Evolutionary conservation across 768 basidiomycete species (phyloP), one percentile per base, ranked within the genome.

Genomic region (Phanerochaete carnosa): DNA sequence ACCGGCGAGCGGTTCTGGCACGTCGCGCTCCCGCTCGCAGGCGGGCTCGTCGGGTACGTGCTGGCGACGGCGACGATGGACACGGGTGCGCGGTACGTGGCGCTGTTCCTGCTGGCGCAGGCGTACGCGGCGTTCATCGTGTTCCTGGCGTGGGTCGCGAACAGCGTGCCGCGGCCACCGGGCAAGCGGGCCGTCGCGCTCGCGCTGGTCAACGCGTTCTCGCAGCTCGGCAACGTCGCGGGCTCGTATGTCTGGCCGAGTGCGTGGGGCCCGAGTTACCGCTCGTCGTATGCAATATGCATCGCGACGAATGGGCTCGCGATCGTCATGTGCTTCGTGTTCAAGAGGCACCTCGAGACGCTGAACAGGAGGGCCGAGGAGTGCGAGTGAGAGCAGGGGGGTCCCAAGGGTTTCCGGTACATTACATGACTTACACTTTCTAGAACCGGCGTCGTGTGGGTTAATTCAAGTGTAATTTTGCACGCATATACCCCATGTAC

Each of bases 121-220:
- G 83, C 83, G 2, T 90, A 88, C 66, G 78, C 86, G 1, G 90
- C 83, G 5, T 89, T 88, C 70, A 81, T 90, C 61, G 79, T 82
- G 58, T 84, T 89, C 65, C 75, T 74, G 68, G 73, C 78, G 3
- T 81, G 80, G 83, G 75, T 80, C 55, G 79, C 78, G 55, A 82
- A 79, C 63, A 78, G 79, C 16, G 77, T 96, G 73, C 84, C 91
- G 33, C 83, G 84, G 16, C 86, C 94, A 32, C 81, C 92, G 4
- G 85, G 87, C 19, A 95, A 94, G 73, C 86, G 93, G 2, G 90
- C 94, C 1, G 88, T 94, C 9, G 88, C 88, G 6, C 78, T 96
- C 46, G 94, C 92, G 0, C 73, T 92, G 63, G 83, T 94, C 67
- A 94, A 95, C 70, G 83, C 87, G 29, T 82, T 92, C 66, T 87